Evolutionary conservation across 1,139 yeast genomes (phyloP).

Genomic region (Taiozyma onychis): DNA sequence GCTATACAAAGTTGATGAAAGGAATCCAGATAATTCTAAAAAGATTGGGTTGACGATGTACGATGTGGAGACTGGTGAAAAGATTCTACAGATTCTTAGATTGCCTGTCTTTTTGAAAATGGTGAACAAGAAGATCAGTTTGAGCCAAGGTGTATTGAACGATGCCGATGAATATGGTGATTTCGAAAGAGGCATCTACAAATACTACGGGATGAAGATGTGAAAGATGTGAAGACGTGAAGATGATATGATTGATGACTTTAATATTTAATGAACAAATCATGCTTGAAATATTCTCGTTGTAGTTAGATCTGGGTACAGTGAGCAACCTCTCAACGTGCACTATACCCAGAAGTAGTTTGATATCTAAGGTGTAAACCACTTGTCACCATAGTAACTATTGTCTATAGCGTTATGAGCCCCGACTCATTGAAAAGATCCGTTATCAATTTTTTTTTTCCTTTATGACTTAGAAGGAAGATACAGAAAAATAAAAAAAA

Average conservation of each 20-base stretch:
- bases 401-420: not conserved
- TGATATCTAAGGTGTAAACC: too few relatives aligned
- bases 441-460: not conserved
- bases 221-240: constrained; percentile 9
- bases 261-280: not conserved
- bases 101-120: constrained; percentile 58
- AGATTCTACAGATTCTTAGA: constrained; percentile 47
- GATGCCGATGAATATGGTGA: constrained; percentile 56
- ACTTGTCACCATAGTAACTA: too few relatives aligned
- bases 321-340: too few relatives aligned
- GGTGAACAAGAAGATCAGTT: constrained; percentile 58
- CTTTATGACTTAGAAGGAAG: not conserved
- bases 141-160: constrained; percentile 45
- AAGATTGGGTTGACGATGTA: constrained; percentile 38
- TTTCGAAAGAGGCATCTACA: constrained; percentile 68
- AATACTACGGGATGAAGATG: constrained; percentile 48
- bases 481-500: not conserved
- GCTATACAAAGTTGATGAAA: constrained; percentile 51
- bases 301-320: too few relatives aligned
- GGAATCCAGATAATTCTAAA: constrained; percentile 29
- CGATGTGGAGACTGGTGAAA: constrained; percentile 63
- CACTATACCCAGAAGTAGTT: too few relatives aligned
- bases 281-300: not conserved
- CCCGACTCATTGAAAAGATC: not conserved
- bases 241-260: not conserved